A percentile compares a stretch with the other conserved stretches of the same genome.
Conservation (phyloP, 2,329 filamentous ascomycete species). For the Alternaria solani region DNA sequence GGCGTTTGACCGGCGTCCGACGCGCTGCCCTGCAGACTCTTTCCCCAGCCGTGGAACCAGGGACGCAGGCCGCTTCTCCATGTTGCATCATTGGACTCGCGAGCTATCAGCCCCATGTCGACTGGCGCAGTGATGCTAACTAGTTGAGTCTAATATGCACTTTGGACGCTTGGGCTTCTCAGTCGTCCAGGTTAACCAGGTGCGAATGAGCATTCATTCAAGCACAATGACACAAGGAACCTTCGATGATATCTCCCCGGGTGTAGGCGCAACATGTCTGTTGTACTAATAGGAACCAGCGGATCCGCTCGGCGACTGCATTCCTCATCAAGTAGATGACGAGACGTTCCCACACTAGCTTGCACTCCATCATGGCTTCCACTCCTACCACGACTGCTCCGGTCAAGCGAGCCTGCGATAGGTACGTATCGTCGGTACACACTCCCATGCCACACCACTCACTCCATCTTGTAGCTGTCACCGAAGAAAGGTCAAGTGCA, state of each 20-base stretch:
- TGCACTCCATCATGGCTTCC: conserved; percentile 25
- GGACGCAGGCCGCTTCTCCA: conserved; percentile 34
- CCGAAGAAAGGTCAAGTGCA: conserved; percentile 61
- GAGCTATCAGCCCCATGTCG: conserved; percentile 29
- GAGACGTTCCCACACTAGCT: conserved; percentile 8
- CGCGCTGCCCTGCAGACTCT: conserved; percentile 38
- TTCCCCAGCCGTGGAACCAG: conserved; percentile 36
- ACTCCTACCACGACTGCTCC: conserved; percentile 45
- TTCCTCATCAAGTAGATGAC: conserved; percentile 31
- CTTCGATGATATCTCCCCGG: conserved; percentile 32
- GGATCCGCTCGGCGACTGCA: conserved; percentile 32
- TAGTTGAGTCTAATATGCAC: conserved; percentile 45
- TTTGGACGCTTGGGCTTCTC: conserved; percentile 45
- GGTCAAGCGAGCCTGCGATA: conserved; percentile 55
- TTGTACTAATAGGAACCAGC: conserved; percentile 36
- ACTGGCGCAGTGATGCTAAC: conserved; percentile 35
- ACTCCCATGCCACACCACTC: conserved; percentile 14
- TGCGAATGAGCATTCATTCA: conserved; percentile 37
- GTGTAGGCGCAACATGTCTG: conserved; percentile 37
- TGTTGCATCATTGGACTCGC: conserved; percentile 32
- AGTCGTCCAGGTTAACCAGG: conserved; percentile 43
- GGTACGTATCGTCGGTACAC: conserved; percentile 38
- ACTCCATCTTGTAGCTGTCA: conserved; percentile 51
- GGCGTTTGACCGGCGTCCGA: conserved; percentile 37
- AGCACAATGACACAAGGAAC: conserved; percentile 45